phyloP scores from a whole-genome alignment of 1,284 basidiomycete genomes.

The Hypsizygus ulmarius region DNA sequence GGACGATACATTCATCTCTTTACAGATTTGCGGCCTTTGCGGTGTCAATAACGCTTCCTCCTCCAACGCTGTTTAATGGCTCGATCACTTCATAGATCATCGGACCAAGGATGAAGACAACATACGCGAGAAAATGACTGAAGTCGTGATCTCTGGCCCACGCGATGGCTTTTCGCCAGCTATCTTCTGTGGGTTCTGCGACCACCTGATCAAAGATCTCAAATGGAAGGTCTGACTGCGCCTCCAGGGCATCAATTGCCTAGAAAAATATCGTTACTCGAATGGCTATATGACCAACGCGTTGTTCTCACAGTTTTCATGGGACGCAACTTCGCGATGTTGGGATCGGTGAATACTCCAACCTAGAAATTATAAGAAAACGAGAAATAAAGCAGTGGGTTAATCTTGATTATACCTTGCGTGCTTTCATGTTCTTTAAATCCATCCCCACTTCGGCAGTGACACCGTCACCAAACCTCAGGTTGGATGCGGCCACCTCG shows the following conservation, averaged over 20 bases:
- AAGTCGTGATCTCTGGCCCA: constrained; percentile 88
- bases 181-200: constrained; percentile 91
- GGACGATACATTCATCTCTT: constrained; percentile 24
- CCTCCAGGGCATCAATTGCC: constrained; percentile 78
- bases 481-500: constrained; percentile 87
- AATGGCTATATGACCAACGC: not conserved
- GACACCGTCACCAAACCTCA: constrained; percentile 87
- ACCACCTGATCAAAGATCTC: constrained; percentile 85
- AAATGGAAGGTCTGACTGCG: constrained; percentile 71
- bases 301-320: constrained; percentile 70
- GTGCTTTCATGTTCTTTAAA: constrained; percentile 85
- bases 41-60: constrained; percentile 95
- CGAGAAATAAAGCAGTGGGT: constrained; percentile 11
- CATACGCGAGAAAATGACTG: constrained; percentile 90
- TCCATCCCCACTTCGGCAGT: constrained; percentile 94
- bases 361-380: constrained; percentile 50
- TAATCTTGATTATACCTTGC: constrained; percentile 49
- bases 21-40: constrained; percentile 91
- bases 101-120: constrained; percentile 16
- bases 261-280: constrained; percentile 28
- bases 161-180: constrained; percentile 82
- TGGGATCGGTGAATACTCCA: constrained; percentile 91
- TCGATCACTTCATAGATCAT: constrained; percentile 4
- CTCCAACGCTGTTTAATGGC: constrained; percentile 67
- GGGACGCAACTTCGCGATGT: constrained; percentile 77